Percentiles rank a stretch among this genome's conserved stretches.
These are phyloP conservation scores for Colletotrichum cuscutae DNA, from an alignment of 2,329 filamentous ascomycete species.

Conservation along the genomic window DNA sequence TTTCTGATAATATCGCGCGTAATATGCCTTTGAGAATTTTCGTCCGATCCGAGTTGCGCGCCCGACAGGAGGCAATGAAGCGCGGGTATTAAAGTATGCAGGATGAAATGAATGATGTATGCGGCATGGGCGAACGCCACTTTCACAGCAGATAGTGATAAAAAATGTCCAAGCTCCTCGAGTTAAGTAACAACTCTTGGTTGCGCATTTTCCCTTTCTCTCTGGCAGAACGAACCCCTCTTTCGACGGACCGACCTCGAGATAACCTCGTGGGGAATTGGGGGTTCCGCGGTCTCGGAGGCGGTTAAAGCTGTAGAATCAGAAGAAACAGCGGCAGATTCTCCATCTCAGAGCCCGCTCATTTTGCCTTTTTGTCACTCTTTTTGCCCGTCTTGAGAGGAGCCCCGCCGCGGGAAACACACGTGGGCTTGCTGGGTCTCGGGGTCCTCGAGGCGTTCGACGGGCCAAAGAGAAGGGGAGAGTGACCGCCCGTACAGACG, in stretches of 20 bases:
- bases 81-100: not conserved
- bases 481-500: not conserved
- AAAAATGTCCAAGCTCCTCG: not conserved
- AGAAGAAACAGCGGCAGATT: not conserved
- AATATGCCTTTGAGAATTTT: not conserved
- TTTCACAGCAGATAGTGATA: not conserved
- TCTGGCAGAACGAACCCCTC: not conserved
- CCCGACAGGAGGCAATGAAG: not conserved
- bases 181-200: not conserved
- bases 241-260: not conserved
- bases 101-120: not conserved
- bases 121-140: not conserved
- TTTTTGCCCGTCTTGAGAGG: not conserved
- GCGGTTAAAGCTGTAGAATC: slow-evolving; percentile 8
- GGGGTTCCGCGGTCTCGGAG: not conserved
- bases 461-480: not conserved
- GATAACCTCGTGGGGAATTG: not conserved
- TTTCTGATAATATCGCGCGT: not conserved
- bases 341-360: not conserved
- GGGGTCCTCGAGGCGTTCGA: not conserved
- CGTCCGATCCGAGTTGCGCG: not conserved
- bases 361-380: not conserved
- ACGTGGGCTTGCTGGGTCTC: not conserved
- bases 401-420: not conserved
- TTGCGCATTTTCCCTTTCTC: not conserved